phyloP scores from a whole-genome alignment of 2,329 filamentous ascomycete genomes.

The Sporothrix protearum region DNA sequence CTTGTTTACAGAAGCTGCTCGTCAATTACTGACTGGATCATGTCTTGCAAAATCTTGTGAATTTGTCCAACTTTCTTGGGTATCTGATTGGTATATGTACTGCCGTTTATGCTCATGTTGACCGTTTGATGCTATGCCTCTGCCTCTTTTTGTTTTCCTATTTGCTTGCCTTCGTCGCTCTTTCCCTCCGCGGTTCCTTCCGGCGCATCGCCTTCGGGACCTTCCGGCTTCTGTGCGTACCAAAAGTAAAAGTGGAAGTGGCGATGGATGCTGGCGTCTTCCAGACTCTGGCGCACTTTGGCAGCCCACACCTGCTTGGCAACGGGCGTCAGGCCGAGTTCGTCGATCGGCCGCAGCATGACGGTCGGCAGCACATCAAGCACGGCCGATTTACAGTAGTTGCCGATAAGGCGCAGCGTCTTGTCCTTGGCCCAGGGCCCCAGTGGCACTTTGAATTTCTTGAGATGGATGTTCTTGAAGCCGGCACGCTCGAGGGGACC shows the following conservation, averaged over 20 bases:
- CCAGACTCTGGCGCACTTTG: conserved; percentile 37
- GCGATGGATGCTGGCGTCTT: conserved; percentile 37
- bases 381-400: conserved; percentile 40
- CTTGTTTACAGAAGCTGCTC: background rate
- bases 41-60: background rate
- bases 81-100: background rate
- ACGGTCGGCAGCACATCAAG: conserved; percentile 39
- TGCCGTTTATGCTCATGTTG: background rate
- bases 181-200: background rate
- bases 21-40: background rate
- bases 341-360: conserved; percentile 38
- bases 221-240: conserved; percentile 39
- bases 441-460: conserved; percentile 44
- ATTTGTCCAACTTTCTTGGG: background rate
- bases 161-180: background rate
- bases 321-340: conserved; percentile 35
- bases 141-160: background rate
- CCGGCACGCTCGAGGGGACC: conserved; percentile 40
- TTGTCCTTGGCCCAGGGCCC: conserved; percentile 44
- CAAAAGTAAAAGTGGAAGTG: conserved; percentile 42
- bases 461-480: conserved; percentile 41
- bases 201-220: background rate
- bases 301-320: conserved; percentile 35
- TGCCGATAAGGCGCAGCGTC: conserved; percentile 40
- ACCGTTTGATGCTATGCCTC: background rate